Evolutionary conservation across 139 green algal species (phyloP).

Genomic region (Picochlorum sp.): DNA sequence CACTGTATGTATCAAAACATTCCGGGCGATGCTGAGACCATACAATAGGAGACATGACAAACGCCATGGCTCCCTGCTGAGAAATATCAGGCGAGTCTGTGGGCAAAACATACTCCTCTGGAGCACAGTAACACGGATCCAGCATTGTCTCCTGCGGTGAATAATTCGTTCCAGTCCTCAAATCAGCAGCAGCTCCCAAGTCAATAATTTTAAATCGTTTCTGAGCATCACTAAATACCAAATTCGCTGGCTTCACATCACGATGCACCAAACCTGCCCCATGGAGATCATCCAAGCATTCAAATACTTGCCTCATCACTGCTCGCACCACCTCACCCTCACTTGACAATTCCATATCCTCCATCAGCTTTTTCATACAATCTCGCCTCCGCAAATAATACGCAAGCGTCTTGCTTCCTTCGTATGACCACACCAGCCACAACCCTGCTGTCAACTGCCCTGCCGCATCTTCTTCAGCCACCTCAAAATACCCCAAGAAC

Average conservation of each 20-base stretch:
- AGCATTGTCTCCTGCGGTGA: slow-evolving; percentile 77
- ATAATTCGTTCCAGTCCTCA: slow-evolving; percentile 85
- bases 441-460: slow-evolving; percentile 51
- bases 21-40: slow-evolving; percentile 78
- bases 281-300: slow-evolving; percentile 66
- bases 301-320: slow-evolving; percentile 69
- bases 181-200: slow-evolving; percentile 63
- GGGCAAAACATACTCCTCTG: slow-evolving; percentile 78
- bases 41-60: slow-evolving; percentile 71
- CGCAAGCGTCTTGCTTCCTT: slow-evolving; percentile 63
- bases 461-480: slow-evolving; percentile 26
- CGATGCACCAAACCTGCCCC: slow-evolving; percentile 78
- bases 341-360: slow-evolving; percentile 64
- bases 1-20: slow-evolving; percentile 82
- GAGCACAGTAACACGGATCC: slow-evolving; percentile 80
- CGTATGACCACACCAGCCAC: slow-evolving; percentile 81
- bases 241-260: slow-evolving; percentile 86
- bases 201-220: slow-evolving; percentile 64
- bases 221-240: slow-evolving; percentile 62
- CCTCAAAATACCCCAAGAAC: slow-evolving; percentile 68
- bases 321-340: slow-evolving; percentile 47
- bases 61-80: slow-evolving; percentile 34
- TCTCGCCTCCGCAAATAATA: slow-evolving; percentile 65
- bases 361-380: slow-evolving; percentile 47
- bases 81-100: slow-evolving; percentile 57